Evolutionary conservation across 2,329 filamentous ascomycete genomes (phyloP).

Genomic region (Beauveria brongniartii): DNA sequence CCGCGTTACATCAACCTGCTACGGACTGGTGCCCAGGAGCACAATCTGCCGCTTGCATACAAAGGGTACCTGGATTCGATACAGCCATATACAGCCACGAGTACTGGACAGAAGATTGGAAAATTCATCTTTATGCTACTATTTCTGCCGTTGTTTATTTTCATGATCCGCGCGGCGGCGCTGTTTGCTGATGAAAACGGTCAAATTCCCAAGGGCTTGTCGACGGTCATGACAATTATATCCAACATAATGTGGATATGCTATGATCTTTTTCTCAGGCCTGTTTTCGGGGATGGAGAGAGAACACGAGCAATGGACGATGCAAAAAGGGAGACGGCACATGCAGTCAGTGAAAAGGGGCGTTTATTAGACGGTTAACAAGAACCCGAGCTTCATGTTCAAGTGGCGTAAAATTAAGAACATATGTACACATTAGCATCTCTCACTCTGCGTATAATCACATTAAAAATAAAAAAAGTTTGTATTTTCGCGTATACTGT

Average conservation of each 20-base stretch:
- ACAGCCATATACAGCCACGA: conserved; percentile 63
- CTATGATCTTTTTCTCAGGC: conserved; percentile 42
- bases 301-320: conserved; percentile 35
- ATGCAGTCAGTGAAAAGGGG: conserved; percentile 8
- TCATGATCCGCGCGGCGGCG: conserved; percentile 35
- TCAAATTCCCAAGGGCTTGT: conserved; percentile 60
- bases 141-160: conserved; percentile 48
- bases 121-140: conserved; percentile 50
- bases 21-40: conserved; percentile 68
- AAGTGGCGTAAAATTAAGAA: background rate
- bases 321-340: conserved; percentile 7
- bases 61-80: conserved; percentile 62
- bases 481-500: too few relatives aligned
- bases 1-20: conserved; percentile 77
- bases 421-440: background rate
- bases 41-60: conserved; percentile 72
- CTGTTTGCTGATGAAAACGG: conserved; percentile 60
- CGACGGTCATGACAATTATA: conserved; percentile 38
- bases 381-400: background rate
- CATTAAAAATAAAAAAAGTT: too few relatives aligned
- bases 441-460: background rate
- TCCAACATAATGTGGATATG: conserved; percentile 41
- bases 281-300: conserved; percentile 80
- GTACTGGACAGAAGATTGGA: conserved; percentile 57
- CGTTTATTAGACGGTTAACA: background rate